Conservation (phyloP, 164 flowering plant genomes). For the Tetrastigma voinierianum region DNA sequence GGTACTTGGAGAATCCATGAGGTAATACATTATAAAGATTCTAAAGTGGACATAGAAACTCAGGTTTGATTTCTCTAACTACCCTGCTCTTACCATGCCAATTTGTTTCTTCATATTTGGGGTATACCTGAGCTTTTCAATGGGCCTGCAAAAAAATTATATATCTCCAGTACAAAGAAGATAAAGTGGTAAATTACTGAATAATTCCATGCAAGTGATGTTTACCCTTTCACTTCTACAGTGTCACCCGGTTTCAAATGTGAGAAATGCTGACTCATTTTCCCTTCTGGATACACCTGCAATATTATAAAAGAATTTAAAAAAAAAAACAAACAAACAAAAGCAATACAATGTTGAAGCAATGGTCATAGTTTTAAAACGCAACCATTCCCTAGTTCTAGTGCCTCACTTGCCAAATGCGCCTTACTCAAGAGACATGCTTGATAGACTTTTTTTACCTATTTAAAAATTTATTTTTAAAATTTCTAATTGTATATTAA, state of each 20-base stretch:
- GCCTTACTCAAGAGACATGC: too few relatives aligned
- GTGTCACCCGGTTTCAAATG: constrained; percentile 90
- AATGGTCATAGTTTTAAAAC: too few relatives aligned
- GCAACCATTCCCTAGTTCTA: too few relatives aligned
- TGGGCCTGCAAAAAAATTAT: constrained; percentile 65
- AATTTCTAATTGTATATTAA: too few relatives aligned
- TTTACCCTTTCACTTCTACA: constrained; percentile 95
- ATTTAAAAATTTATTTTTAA: too few relatives aligned
- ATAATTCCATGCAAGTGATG: not conserved
- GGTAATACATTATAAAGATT: too few relatives aligned
- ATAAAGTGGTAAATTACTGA: not conserved
- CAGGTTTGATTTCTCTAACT: not conserved
- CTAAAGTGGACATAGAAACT: too few relatives aligned
- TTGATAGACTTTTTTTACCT: too few relatives aligned
- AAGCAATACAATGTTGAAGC: not conserved
- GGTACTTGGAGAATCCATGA: too few relatives aligned
- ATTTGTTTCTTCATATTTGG: constrained; percentile 97
- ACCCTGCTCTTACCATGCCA: constrained; percentile 79
- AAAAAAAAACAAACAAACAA: not conserved
- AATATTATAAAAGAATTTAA: constrained; percentile 14
- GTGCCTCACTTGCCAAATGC: too few relatives aligned
- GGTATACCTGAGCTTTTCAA: constrained; percentile 87
- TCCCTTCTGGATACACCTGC: constrained; percentile 96
- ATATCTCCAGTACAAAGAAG: not conserved
- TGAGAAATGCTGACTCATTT: constrained; percentile 95